Evolutionary conservation across 2,329 filamentous ascomycete species (phyloP), one percentile per base, ranked within the genome.

Genomic region (Phyllachora maydis): DNA sequence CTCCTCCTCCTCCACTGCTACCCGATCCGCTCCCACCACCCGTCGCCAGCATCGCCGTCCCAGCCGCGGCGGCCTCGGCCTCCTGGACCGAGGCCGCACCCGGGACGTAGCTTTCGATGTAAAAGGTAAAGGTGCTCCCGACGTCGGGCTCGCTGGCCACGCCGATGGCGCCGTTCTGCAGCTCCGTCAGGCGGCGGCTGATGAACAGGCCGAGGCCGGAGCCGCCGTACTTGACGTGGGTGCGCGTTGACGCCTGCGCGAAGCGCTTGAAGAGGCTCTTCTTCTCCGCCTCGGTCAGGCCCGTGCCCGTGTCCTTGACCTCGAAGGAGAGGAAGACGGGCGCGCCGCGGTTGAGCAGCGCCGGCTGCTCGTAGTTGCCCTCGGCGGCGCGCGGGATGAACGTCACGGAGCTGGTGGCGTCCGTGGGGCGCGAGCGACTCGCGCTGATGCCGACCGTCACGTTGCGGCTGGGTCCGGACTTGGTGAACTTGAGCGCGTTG

Each of bases 401-500:
- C 24, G 63, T 55, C 3, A 75, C 70, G 2, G 47, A 43, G 16
- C 54, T 54, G 17, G 35, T 49, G 23, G 40, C 45, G 26, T 43
- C 46, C 12, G 43, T 43, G 0, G 54, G 56, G 12, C 42, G 42
- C 11, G 38, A 35, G 16, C 35, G 42, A 12, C 46, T 55, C 6
- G 51, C 56, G 21, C 54, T 54, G 22, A 67, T 42, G 16, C 42
- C 46, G 3, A 65, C 49, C 2, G 46, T 47, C 16, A 67, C 57
- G 19, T 64, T 62, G 6, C 68, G 59, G 8, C 52, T 61, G 10
- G 56, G 54, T 11, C 70, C 64, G 0, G 56, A 56, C 17, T 67
- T 67, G 1, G 78, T 85, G 38, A 83, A 85, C 36, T 85, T 85
- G 42, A 85, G 70, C 0, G 76, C 74, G 36, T 85, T 85, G 6